phyloP scores from a whole-genome alignment of 169 alveolate species.

The Eimeria necatrix region DNA sequence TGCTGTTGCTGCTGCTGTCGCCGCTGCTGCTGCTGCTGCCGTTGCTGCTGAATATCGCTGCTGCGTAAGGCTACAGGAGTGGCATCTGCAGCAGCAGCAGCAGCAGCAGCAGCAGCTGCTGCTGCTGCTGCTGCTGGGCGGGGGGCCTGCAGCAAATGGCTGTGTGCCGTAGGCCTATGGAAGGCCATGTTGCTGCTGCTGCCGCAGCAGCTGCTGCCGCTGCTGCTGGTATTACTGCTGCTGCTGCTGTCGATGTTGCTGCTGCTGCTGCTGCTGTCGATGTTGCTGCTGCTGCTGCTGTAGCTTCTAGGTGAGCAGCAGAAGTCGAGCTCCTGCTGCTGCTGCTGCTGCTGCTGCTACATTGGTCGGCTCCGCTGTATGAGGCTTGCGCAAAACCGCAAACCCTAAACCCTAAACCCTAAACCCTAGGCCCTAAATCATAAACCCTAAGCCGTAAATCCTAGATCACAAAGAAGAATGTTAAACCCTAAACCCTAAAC shows the following conservation, averaged over 20 bases:
- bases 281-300: not conserved
- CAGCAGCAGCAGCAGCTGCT: not conserved
- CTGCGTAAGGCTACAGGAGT: not conserved
- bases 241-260: not conserved
- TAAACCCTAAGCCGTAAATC: not conserved
- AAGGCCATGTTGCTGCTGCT: not conserved
- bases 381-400: no score
- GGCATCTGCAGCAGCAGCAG: not conserved
- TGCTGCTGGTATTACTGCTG: not conserved
- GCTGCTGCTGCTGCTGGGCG: conserved; percentile 18
- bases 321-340: not conserved
- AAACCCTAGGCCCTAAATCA: not conserved
- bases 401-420: conserved; percentile 14
- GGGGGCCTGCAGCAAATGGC: not conserved
- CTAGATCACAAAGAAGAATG: not conserved
- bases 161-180: not conserved
- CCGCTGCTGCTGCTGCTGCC: conserved; percentile 8
- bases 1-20: conserved; percentile 27
- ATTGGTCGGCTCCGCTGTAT: no score
- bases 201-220: not conserved
- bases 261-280: not conserved
- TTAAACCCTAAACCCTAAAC: not conserved
- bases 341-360: conserved; percentile 12
- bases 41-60: not conserved
- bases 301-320: not conserved